phyloP scores from a whole-genome alignment of 805 yeast genomes.

The Scheffersomyces coipomensis region DNA sequence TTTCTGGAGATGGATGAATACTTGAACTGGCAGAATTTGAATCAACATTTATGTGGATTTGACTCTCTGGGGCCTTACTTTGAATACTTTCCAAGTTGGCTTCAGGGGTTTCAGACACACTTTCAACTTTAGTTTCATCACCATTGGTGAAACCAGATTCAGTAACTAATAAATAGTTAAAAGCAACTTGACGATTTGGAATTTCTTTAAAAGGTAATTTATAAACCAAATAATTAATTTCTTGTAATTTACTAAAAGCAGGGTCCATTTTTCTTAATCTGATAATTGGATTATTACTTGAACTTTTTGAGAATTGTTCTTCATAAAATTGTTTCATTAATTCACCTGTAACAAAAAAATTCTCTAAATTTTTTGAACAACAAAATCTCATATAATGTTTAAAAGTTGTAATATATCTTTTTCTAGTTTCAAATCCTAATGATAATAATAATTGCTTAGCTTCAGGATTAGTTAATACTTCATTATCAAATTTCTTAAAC shows the following conservation, averaged over 20 bases:
- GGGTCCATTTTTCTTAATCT: conserved; percentile 15
- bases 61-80: too few species aligned
- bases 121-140: not conserved
- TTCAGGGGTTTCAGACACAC: not conserved
- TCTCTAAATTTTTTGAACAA: conserved; percentile 8
- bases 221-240: conserved; percentile 12
- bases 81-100: not conserved
- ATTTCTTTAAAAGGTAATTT: conserved; percentile 11
- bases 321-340: conserved; percentile 13
- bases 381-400: conserved; percentile 14
- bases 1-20: too few species aligned
- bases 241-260: conserved; percentile 13
- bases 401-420: conserved; percentile 13
- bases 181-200: conserved; percentile 11
- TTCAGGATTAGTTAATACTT: conserved; percentile 12
- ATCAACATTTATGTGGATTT: not conserved
- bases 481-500: conserved; percentile 14
- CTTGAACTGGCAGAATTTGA: not conserved
- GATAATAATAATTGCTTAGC: conserved; percentile 10
- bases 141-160: conserved; percentile 3
- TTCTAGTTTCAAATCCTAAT: conserved; percentile 14
- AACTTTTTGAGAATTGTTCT: conserved; percentile 10
- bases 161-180: conserved; percentile 10
- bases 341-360: conserved; percentile 13
- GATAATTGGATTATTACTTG: conserved; percentile 11